Evolutionary conservation across 805 yeast genomes (phyloP).

Genomic region (Pichia sporocuriosa): DNA sequence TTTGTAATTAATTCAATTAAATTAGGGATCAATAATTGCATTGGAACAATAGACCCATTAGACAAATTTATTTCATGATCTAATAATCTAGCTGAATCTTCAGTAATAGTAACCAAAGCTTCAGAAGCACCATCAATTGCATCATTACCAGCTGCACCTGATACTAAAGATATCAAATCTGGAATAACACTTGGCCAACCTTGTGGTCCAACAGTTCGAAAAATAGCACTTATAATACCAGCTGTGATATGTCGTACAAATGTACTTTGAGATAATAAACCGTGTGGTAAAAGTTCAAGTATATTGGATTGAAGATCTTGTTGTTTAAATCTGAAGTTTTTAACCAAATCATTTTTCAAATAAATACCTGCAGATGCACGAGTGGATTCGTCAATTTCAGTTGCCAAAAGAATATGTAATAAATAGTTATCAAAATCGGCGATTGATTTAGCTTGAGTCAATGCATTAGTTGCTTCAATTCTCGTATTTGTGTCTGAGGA

Average conservation of each 20-base stretch:
- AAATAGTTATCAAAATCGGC: conserved; percentile 81
- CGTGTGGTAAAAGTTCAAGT: conserved; percentile 33
- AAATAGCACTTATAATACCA: conserved; percentile 77
- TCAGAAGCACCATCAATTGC: conserved; percentile 71
- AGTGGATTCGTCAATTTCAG: conserved; percentile 42
- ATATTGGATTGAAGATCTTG: conserved; percentile 29
- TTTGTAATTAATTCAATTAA: conserved; percentile 47
- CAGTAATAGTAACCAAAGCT: conserved; percentile 83
- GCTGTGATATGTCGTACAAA: conserved; percentile 85
- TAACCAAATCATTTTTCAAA: conserved; percentile 68
- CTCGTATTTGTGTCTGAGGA: conserved; percentile 52
- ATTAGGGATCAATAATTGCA: conserved; percentile 58
- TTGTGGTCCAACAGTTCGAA: conserved; percentile 56
- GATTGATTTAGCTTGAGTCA: conserved; percentile 60
- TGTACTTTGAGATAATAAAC: conserved; percentile 47
- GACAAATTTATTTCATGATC: conserved; percentile 60
- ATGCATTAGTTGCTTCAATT: conserved; percentile 62
- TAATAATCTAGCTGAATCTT: conserved; percentile 65
- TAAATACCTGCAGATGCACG: conserved; percentile 87
- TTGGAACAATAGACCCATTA: conserved; percentile 38
- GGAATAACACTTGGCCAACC: conserved; percentile 75
- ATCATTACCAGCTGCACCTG: conserved; percentile 35
- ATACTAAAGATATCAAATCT: conserved; percentile 56
- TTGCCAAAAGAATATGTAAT: conserved; percentile 59
- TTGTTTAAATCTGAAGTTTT: conserved; percentile 27